Conservation (phyloP, 2,329 filamentous ascomycete species). For the Colletotrichum spaethianum region DNA sequence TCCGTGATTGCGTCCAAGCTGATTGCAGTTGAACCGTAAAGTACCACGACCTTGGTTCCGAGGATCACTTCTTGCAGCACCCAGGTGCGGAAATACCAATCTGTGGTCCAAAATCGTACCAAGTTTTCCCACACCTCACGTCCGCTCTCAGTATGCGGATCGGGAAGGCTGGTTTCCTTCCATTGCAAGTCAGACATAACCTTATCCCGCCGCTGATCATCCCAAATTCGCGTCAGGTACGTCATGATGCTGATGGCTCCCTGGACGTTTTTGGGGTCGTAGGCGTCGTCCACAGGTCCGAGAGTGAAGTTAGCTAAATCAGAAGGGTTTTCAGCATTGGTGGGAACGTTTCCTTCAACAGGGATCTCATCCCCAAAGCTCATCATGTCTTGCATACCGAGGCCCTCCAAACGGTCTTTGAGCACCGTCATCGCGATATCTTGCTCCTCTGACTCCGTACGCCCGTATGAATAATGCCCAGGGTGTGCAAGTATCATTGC, state of each 20-base stretch:
- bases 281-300: neutral
- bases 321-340: neutral
- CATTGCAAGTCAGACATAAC: constrained; percentile 18
- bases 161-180: constrained; percentile 5
- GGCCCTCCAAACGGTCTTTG: neutral
- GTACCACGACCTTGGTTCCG: constrained; percentile 17
- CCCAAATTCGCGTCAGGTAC: constrained; percentile 17
- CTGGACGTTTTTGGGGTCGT: neutral
- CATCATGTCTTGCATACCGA: constrained; percentile 23
- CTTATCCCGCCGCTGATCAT: neutral
- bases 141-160: neutral
- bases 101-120: constrained; percentile 20
- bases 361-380: neutral
- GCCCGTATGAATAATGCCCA: constrained; percentile 3
- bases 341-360: neutral
- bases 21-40: constrained; percentile 10
- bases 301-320: neutral
- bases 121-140: constrained; percentile 6
- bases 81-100: constrained; percentile 36
- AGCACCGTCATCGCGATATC: neutral
- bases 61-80: constrained; percentile 33
- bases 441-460: neutral
- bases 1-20: constrained; percentile 25
- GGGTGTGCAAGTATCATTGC: constrained; percentile 20
- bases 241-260: constrained; percentile 32